phyloP scores from a whole-genome alignment of 2,329 filamentous ascomycete genomes.

The Scedosporium dehoogii region DNA sequence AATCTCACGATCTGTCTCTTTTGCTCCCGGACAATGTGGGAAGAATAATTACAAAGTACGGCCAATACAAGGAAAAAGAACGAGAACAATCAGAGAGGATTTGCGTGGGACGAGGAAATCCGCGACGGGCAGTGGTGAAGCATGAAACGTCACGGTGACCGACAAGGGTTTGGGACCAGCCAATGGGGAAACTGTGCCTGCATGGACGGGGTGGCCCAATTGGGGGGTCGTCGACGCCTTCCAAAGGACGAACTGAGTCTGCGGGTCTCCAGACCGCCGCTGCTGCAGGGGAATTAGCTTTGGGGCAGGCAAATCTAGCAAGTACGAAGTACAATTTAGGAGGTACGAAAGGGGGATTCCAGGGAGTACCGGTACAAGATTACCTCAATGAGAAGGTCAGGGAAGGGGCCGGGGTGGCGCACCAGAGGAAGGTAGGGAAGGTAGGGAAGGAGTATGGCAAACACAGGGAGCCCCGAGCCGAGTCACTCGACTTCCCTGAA shows the following conservation, averaged over 20 bases:
- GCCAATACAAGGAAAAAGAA: background rate
- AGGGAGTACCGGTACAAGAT: background rate
- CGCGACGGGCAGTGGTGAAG: conserved; percentile 18
- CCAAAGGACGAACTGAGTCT: background rate
- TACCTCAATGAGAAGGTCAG: background rate
- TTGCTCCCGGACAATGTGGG: background rate
- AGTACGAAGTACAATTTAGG: background rate
- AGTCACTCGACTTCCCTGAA: background rate
- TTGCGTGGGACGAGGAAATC: conserved; percentile 12
- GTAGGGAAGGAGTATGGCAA: background rate
- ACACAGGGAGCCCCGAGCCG: background rate
- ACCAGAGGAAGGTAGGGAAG: background rate
- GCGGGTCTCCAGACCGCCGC: background rate
- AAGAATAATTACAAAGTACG: background rate
- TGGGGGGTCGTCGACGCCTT: background rate
- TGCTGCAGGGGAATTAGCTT: background rate
- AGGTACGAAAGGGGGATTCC: background rate
- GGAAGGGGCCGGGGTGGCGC: background rate
- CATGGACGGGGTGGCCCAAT: background rate
- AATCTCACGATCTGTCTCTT: background rate
- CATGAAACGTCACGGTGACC: conserved; percentile 20
- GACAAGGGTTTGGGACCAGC: conserved; percentile 12
- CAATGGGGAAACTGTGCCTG: conserved; percentile 10
- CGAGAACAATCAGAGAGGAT: conserved; percentile 3
- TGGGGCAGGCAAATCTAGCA: background rate